Evolutionary conservation across 2,329 filamentous ascomycete genomes (phyloP).

Genomic region (Colletotrichum sp.): DNA sequence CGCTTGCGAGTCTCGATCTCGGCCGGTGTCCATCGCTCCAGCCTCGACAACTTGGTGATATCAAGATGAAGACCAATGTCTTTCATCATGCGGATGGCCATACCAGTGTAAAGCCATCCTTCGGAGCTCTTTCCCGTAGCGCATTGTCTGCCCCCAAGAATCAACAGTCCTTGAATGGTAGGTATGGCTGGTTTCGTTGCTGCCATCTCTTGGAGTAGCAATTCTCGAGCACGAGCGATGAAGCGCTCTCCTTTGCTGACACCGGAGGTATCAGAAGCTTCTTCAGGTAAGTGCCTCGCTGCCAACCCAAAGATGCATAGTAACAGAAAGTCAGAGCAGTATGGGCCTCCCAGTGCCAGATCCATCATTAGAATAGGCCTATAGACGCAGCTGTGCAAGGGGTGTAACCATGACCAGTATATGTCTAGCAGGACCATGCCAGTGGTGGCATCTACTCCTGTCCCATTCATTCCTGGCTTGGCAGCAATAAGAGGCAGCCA

Average conservation of each 20-base stretch:
- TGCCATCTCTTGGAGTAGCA: constrained; percentile 13
- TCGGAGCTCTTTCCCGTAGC: constrained; percentile 24
- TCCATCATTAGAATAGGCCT: constrained; percentile 24
- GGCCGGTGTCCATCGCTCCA: constrained; percentile 24
- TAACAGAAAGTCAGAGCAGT: constrained; percentile 26
- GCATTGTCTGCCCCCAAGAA: constrained; percentile 25
- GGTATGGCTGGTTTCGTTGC: constrained; percentile 7
- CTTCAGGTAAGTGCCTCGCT: constrained; percentile 19
- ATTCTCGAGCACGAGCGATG: background rate
- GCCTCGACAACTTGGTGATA: constrained; percentile 9
- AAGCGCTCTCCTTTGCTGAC: background rate
- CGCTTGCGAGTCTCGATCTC: constrained; percentile 25
- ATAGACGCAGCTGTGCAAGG: constrained; percentile 25
- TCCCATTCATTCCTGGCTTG: constrained; percentile 18
- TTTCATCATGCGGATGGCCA: constrained; percentile 26
- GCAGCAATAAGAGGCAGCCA: constrained; percentile 14
- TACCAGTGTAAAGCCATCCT: constrained; percentile 26
- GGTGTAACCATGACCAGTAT: constrained; percentile 28
- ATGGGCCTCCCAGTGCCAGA: constrained; percentile 22
- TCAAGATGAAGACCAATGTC: constrained; percentile 26
- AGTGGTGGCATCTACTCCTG: constrained; percentile 11
- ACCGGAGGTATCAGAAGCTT: background rate
- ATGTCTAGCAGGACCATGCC: constrained; percentile 25
- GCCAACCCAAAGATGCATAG: constrained; percentile 25
- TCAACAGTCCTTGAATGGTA: constrained; percentile 22